Conservation (phyloP, 1,139 yeast genomes). For the Kodamaea suecica region DNA sequence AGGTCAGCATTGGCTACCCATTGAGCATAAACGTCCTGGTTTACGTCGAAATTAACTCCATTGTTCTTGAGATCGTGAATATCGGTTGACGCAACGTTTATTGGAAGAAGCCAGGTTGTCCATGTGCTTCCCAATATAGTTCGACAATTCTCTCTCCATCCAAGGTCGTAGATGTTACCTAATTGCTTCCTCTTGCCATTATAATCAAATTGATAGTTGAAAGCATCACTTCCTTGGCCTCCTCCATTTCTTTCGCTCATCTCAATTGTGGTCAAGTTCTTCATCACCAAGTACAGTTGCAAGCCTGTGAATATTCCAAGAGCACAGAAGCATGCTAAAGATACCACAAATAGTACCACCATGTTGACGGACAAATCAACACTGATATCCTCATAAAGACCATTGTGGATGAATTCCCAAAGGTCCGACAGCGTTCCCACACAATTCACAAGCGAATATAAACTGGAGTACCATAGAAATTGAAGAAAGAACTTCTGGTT, state of each 20-base stretch:
- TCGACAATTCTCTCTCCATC: constrained; percentile 57
- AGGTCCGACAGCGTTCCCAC: constrained; percentile 5
- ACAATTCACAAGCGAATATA: constrained; percentile 29
- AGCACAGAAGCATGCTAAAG: constrained; percentile 63
- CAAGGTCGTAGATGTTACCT: constrained; percentile 77
- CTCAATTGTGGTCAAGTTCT: constrained; percentile 81
- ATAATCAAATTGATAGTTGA: constrained; percentile 36
- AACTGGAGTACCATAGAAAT: constrained; percentile 57
- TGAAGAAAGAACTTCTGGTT: constrained; percentile 82
- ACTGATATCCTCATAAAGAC: constrained; percentile 33
- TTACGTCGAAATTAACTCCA: constrained; percentile 52
- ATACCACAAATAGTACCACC: constrained; percentile 56
- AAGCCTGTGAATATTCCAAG: constrained; percentile 57
- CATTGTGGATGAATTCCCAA: constrained; percentile 49
- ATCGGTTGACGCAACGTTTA: constrained; percentile 27
- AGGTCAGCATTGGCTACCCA: constrained; percentile 42
- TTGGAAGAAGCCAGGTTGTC: constrained; percentile 72
- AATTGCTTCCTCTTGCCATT: constrained; percentile 27
- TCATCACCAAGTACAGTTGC: constrained; percentile 55
- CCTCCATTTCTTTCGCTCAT: constrained; percentile 48
- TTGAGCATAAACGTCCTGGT: constrained; percentile 40
- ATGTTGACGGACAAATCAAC: constrained; percentile 53
- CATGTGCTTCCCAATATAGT: constrained; percentile 68
- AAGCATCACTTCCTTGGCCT: constrained; percentile 28
- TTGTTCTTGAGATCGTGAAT: constrained; percentile 31